Conservation (phyloP, 1,139 yeast species). For the Yamadazyma conglobata region DNA sequence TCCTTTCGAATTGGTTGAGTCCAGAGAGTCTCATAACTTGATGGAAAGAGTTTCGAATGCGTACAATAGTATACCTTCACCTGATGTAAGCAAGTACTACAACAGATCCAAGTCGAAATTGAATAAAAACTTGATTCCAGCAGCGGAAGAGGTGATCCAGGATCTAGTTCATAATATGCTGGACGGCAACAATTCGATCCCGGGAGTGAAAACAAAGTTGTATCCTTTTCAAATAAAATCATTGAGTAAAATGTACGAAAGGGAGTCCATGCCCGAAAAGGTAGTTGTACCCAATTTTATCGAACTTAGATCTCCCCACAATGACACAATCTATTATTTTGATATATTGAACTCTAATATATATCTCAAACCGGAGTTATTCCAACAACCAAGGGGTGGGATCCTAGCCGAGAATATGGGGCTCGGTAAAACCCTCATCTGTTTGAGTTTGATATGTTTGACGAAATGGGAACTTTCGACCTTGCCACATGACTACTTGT, state of each 20-base stretch:
- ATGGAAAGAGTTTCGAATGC: constrained; percentile 25
- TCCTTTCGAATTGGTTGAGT: constrained; percentile 7
- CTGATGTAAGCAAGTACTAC: constrained; percentile 23
- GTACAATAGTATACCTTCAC: constrained; percentile 41
- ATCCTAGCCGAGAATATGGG: constrained; percentile 79
- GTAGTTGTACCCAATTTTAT: constrained; percentile 45
- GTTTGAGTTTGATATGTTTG: constrained; percentile 55
- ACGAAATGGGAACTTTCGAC: constrained; percentile 51
- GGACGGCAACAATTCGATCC: constrained; percentile 21
- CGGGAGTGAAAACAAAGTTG: constrained; percentile 49
- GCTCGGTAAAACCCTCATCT: constrained; percentile 65
- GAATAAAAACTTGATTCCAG: constrained; percentile 12
- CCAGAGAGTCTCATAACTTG: constrained; percentile 10
- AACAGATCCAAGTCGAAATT: constrained; percentile 6
- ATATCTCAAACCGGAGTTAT: constrained; percentile 33
- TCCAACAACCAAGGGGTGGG: constrained; percentile 57
- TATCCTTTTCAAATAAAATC: constrained; percentile 60
- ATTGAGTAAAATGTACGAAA: constrained; percentile 53
- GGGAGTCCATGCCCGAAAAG: constrained; percentile 37
- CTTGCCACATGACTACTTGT: constrained; percentile 33
- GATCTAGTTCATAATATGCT: constrained; percentile 16
- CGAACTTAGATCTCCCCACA: constrained; percentile 21
- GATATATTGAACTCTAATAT: constrained; percentile 30
- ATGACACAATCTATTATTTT: constrained; percentile 23
- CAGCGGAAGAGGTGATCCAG: constrained; percentile 18